These are phyloP conservation scores for Nakaseomyces glabratus DNA, from an alignment of 1,139 yeast species.

Conservation along the genomic window DNA sequence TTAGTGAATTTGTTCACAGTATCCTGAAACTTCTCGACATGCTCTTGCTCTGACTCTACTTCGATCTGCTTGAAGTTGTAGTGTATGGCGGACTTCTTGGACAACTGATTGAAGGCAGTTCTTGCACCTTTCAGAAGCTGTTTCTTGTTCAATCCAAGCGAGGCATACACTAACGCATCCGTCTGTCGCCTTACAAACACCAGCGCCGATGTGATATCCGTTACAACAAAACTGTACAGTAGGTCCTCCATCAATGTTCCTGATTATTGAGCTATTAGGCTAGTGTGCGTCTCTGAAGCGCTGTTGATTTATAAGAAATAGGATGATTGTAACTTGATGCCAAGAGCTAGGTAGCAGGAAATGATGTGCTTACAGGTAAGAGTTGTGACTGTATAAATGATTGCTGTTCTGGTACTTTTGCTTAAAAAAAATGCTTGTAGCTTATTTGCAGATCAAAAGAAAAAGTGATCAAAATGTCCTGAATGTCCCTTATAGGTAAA, in stretches of 20 bases:
- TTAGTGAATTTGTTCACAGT: conserved; percentile 7
- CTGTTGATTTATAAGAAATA: too few species aligned
- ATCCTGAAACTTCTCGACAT: conserved; percentile 1
- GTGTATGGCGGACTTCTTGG: conserved; percentile 10
- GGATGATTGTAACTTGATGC: too few species aligned
- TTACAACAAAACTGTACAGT: conserved; percentile 13
- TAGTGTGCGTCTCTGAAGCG: background rate
- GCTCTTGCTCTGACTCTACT: conserved; percentile 1
- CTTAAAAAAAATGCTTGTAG: too few species aligned
- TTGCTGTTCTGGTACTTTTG: background rate
- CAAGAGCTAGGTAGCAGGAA: too few species aligned
- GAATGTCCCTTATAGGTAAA: too few species aligned
- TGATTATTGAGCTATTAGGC: background rate
- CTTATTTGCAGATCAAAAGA: too few species aligned
- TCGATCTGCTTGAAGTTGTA: conserved; percentile 9
- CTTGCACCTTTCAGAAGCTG: conserved; percentile 10
- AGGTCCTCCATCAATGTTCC: conserved; percentile 10
- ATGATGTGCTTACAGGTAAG: too few species aligned
- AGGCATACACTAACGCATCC: conserved; percentile 15
- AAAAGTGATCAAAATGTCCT: too few species aligned
- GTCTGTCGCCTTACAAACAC: conserved; percentile 12
- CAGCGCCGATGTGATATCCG: conserved; percentile 12
- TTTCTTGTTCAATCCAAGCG: conserved; percentile 16
- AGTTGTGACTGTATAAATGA: conserved; percentile 2
- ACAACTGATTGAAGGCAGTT: conserved; percentile 12